Evolutionary conservation across 106 monocot species (phyloP), one percentile per base, ranked within the genome.

Genomic region (Hemerocallis citrina): DNA sequence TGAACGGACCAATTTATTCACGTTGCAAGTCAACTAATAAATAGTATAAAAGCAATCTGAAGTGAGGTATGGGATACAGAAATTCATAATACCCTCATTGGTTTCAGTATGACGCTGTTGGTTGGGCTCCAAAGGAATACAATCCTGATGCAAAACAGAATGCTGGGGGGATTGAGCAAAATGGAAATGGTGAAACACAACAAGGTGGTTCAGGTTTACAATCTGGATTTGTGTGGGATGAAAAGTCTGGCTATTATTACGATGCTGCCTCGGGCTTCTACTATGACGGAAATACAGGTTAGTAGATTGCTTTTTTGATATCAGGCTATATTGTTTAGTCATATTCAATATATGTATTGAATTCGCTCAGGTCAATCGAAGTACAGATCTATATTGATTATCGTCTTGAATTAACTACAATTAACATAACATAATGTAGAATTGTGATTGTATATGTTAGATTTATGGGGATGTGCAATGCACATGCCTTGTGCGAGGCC

Each of bases 151-250:
- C 79, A 10, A 86, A 85, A 47, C 82, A 78, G 46, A 28, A 75
- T 33, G 57, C 58, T 33, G 46, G 15, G 67, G 75, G 64, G 0
- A 25, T 33, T 65, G 70, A 74, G 42, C 74, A 72, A 72, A 79
- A 69, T 69, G 69, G 63, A 44, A 79, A 48, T 52, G 41, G 41
- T 2, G 79, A 59, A 64, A 43, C 62, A 40, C 79, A 80, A 21
- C 72, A 73, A 52, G 65, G 55, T 54, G 64, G 45, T 54, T 64
- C 77, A 33, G 77, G 73, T 70, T 74, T 81, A 16, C 88, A 98
- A 41, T 77, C 92, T 68, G 98, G 98, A n/a, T 98, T 98, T 88
- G 84, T 98, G 28, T 98, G 92, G 91, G 98, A 98, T 73, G 98
- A 98, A 75, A 88, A 81, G 50, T 92, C 98, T 65, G 98, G 98